These are phyloP conservation scores for Erythrobasidium yunnanense DNA, from an alignment of 768 basidiomycete species.

Conservation along the genomic window DNA sequence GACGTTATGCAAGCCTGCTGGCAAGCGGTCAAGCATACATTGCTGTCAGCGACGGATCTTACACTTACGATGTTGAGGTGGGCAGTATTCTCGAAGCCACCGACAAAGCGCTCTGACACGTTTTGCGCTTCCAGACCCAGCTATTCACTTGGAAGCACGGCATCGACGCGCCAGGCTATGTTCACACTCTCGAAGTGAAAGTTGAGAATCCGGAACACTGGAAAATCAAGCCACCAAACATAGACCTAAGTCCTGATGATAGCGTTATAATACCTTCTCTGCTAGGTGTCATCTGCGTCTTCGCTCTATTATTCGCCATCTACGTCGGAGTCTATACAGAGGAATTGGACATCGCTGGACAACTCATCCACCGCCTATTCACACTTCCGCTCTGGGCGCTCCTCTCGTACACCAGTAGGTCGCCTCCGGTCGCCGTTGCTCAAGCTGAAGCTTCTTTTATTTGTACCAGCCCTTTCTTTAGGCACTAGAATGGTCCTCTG, in stretches of 20 bases:
- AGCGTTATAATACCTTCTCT: neutral
- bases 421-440: too few relatives aligned
- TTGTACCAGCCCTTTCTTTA: too few relatives aligned
- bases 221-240: neutral
- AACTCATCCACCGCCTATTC: too few relatives aligned
- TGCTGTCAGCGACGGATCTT: constrained; percentile 48
- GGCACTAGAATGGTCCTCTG: too few relatives aligned
- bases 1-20: constrained; percentile 44
- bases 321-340: too few relatives aligned
- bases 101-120: constrained; percentile 20
- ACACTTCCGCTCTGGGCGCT: too few relatives aligned
- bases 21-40: constrained; percentile 48
- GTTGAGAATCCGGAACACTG: constrained; percentile 1
- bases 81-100: neutral
- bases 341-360: too few relatives aligned
- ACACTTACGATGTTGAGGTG: constrained; percentile 50
- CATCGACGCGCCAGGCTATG: constrained; percentile 8
- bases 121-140: constrained; percentile 46
- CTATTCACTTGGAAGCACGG: constrained; percentile 57
- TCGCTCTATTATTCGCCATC: neutral
- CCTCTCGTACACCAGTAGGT: too few relatives aligned
- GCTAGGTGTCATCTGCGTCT: neutral
- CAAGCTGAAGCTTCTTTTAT: too few relatives aligned
- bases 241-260: neutral
- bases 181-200: constrained; percentile 29